Conservation (phyloP, 768 basidiomycete genomes). For the Termitomyces sp. region DNA sequence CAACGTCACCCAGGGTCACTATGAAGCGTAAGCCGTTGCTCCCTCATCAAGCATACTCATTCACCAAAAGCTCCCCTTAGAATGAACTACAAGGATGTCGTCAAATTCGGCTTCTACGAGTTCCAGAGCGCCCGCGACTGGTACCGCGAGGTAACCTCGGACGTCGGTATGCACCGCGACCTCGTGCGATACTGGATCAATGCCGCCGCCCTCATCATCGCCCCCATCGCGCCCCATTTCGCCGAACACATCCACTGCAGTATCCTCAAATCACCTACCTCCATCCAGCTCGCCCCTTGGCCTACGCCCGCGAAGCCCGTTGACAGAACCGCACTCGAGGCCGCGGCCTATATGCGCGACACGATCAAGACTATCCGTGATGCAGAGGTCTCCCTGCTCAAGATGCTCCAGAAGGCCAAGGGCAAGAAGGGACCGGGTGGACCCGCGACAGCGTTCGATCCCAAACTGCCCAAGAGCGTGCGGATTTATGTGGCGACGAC, state of each 20-base stretch:
- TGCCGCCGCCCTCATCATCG: conserved; percentile 69
- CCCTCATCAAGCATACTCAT: neutral
- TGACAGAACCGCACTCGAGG: conserved; percentile 64
- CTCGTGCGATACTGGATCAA: conserved; percentile 85
- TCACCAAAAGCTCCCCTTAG: conserved; percentile 32
- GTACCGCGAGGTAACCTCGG: conserved; percentile 90
- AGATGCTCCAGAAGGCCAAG: conserved; percentile 77
- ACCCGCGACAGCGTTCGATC: conserved; percentile 59
- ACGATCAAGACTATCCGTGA: conserved; percentile 92
- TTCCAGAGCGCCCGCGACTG: conserved; percentile 90
- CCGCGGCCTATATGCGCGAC: conserved; percentile 80
- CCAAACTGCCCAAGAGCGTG: conserved; percentile 79
- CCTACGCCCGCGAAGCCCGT: conserved; percentile 59
- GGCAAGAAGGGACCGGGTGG: conserved; percentile 44
- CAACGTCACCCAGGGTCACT: conserved; percentile 74
- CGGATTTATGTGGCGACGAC: conserved; percentile 84
- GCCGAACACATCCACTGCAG: conserved; percentile 85
- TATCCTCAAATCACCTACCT: conserved; percentile 66
- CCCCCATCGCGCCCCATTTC: conserved; percentile 91
- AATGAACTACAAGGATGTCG: conserved; percentile 91
- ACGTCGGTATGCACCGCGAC: conserved; percentile 88
- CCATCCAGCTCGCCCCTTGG: conserved; percentile 83
- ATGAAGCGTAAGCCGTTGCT: conserved; percentile 57
- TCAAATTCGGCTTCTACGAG: conserved; percentile 95
- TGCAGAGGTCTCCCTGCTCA: conserved; percentile 72